phyloP scores from a whole-genome alignment of 2,329 filamentous ascomycete species.

The Colletotrichum echinochloae region DNA sequence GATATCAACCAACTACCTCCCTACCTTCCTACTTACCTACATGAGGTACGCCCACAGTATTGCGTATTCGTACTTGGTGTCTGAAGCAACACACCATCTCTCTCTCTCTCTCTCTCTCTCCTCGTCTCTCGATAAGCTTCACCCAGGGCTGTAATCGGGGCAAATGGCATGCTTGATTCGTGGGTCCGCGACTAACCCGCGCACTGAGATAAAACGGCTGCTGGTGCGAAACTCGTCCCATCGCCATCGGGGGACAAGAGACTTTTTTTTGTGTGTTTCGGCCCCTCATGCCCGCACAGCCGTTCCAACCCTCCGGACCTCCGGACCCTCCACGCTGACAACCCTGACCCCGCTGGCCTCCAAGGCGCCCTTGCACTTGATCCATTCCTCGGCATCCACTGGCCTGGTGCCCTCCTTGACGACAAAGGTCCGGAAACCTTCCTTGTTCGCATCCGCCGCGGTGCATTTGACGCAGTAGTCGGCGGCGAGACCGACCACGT shows the following conservation, averaged over 20 bases:
- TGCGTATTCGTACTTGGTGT: background rate
- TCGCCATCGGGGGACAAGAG: background rate
- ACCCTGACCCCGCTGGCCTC: constrained; percentile 70
- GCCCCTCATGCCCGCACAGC: constrained; percentile 26
- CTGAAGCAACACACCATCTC: too few relatives aligned
- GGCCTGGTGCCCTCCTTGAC: constrained; percentile 82
- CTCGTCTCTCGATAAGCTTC: constrained; percentile 13
- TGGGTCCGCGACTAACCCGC: background rate
- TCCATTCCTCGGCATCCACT: constrained; percentile 74
- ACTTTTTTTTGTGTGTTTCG: constrained; percentile 1
- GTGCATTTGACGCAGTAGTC: constrained; percentile 92
- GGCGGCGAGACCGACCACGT: constrained; percentile 84
- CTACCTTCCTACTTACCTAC: background rate
- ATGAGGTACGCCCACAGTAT: background rate
- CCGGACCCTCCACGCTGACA: constrained; percentile 66
- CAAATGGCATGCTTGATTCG: background rate
- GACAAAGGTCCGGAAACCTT: constrained; percentile 82
- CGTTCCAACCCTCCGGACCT: constrained; percentile 63
- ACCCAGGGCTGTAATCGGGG: constrained; percentile 13
- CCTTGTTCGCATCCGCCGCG: constrained; percentile 79
- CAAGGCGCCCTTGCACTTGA: constrained; percentile 64
- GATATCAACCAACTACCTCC: too few relatives aligned
- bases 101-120: background rate
- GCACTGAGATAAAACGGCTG: background rate
- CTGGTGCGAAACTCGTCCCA: background rate